Conservation (phyloP, 768 basidiomycete species). For the Harrya chromipes region DNA sequence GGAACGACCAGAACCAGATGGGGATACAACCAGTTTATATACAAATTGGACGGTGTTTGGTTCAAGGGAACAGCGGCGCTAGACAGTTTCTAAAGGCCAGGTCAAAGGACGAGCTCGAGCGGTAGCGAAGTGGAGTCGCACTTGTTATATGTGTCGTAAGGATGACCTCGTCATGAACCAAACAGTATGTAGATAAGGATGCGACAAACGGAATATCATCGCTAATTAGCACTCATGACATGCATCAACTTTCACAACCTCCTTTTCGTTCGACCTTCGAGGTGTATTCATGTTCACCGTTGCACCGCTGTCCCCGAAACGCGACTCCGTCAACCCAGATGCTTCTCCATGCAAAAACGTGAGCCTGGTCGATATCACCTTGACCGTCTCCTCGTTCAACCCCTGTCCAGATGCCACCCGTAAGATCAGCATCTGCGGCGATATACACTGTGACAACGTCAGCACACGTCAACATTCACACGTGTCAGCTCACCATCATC, state of each 20-base stretch:
- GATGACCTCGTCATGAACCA: no score
- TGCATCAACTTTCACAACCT: background rate
- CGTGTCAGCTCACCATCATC: conserved; percentile 21
- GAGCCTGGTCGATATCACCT: conserved; percentile 3
- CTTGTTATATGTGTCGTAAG: no score
- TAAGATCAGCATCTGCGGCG: conserved; percentile 26
- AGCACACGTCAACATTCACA: background rate
- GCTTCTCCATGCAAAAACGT: conserved; percentile 4
- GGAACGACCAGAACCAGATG: background rate
- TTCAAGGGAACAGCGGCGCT: no score
- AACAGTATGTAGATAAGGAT: no score
- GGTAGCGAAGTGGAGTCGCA: no score
- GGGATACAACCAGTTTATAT: conserved; percentile 6
- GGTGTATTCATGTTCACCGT: background rate
- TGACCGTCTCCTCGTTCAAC: conserved; percentile 15
- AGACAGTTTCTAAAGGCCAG: no score
- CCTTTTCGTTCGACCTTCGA: background rate
- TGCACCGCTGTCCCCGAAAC: background rate
- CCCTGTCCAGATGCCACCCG: conserved; percentile 18
- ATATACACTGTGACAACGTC: conserved; percentile 18
- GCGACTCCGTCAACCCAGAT: background rate
- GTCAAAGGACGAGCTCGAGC: no score
- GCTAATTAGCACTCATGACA: no score
- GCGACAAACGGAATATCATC: no score
- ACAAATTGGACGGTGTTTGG: background rate